Base-by-base conservation (phyloP, 805 yeast genomes). In the Spathaspora hagerdaliae region DNA sequence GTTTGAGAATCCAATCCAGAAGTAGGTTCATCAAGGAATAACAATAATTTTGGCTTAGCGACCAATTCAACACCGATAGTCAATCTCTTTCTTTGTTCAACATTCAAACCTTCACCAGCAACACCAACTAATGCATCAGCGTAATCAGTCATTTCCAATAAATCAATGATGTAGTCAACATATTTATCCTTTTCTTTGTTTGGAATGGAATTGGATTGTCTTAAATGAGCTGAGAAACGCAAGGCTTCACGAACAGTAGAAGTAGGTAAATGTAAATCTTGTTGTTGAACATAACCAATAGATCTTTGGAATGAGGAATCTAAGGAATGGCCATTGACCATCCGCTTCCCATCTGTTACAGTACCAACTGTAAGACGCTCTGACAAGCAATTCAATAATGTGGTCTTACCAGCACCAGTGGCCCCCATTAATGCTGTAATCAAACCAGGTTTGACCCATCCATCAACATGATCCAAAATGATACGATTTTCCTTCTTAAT, bases 331-430 rank as follows among this genome's bases (percentile, higher is more conserved):
- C 88, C 89, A 58, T 85, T 83, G 27, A 85, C 90, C 59, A 83
- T 55, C 51, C 69, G 53, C 32, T 43, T 74, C 55, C 82, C 84
- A 55, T 87, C 87, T 32, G 41, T 38, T 10, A 38, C n/a, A 29
- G 31, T 27, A 29, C 41, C 41, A 2, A 27, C 15, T 3, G 41
- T 38, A 31, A 38, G 27, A 61, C 91, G 76, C 57, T 82, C 85
- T 13, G 88, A 82, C 49, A 85, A 72, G 52, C 83, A 82, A 61
- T 84, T 83, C 54, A 85, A 70, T 46, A 85, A 67, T 4, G 91
- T 85, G 26, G 92, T 85, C 58, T 85, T 85, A 69, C 92, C 92
- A 39, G 92, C 91, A 68, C 92, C 92, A 34, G 91, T 84, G 42
- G 83, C 85, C 57, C 92, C 92, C 90, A 85, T 84, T 47, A 84